Percentiles rank a stretch among this genome's conserved stretches.
These are phyloP conservation scores for Melanomma pulvis-pyrius DNA, from an alignment of 495 filamentous ascomycete species.

Conservation along the genomic window DNA sequence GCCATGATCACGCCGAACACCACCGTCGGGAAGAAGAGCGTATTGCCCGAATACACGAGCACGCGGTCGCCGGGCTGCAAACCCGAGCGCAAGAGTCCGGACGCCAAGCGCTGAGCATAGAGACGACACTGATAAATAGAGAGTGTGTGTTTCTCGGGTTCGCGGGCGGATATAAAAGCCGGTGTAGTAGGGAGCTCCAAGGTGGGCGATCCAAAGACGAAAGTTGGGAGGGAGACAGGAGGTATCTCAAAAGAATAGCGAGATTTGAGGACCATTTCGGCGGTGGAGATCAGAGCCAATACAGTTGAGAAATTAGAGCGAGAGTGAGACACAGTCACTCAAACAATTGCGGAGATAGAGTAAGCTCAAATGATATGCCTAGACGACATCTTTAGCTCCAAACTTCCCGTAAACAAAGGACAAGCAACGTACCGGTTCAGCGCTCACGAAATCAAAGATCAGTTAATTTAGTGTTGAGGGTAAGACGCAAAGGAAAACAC, in stretches of 20 bases:
- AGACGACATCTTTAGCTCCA: neutral
- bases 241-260: slow-evolving; percentile 55
- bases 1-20: slow-evolving; percentile 76
- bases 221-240: slow-evolving; percentile 53
- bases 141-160: slow-evolving; percentile 60
- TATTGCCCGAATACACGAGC: slow-evolving; percentile 53
- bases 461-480: neutral
- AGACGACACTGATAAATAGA: slow-evolving; percentile 63
- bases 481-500: neutral
- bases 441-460: neutral
- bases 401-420: neutral
- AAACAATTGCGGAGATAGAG: neutral
- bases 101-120: slow-evolving; percentile 71
- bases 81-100: slow-evolving; percentile 67
- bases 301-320: neutral
- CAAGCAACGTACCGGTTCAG: neutral
- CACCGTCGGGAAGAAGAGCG: slow-evolving; percentile 70
- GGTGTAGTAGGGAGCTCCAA: slow-evolving; percentile 50
- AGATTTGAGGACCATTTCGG: slow-evolving; percentile 58
- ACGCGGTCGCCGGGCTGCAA: slow-evolving; percentile 71
- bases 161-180: slow-evolving; percentile 57
- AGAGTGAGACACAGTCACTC: neutral
- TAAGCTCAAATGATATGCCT: neutral
- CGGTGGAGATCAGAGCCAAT: neutral
- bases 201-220: slow-evolving; percentile 54